Base-by-base conservation (phyloP, 108 stramenopile genomes). In the Bacterosira constricta region DNA sequence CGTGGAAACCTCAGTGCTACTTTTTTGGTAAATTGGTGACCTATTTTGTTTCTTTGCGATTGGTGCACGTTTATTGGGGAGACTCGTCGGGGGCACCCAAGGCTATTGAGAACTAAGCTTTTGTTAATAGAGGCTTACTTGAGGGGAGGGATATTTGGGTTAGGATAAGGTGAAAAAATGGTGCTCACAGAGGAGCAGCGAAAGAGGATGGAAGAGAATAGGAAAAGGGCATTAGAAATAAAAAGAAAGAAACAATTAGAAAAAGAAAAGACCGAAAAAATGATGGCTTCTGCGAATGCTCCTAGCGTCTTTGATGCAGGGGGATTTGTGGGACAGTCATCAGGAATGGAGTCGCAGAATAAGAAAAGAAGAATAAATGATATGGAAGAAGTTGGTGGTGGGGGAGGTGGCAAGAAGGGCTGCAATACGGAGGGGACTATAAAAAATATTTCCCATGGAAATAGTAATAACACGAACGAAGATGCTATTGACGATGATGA, bases 1-100 rank as follows among this genome's bases (percentile, higher is more conserved):
- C 63, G 57, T 54, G 71, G 71, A 74, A 80, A 82, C 39, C 57
- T 78, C 47, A 50, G 18, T 42, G 55, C 38, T 83, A 81, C 74
- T 88, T 89, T 61, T 93, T 90, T 75, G 92, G 90, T 11, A 84
- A 85, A 54, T 67, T 93, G 35, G 85, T 78, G 34, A 35, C 89
- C 9, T 89, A 86, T 63, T 93, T 89, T 75, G 87, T 80, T 58
- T 82, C 81, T 15, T 44, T 93, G 23, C 83, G 88, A 47, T 60
- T 83, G 50, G 88, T 88, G n/a, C 89, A 83, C 84, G 69, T 89
- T 23, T 93, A 78, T 65, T 86, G 90, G 73, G 82, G 86, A 25
- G 82, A 77, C 36, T 66, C 85, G 39, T 71, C 62, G 17, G 59
- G 58, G 23, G 26, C 36, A 32, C 27, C 58, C 21, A 80, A 63